These are phyloP conservation scores for Picochlorum sp. DNA, from an alignment of 139 green algal genomes.

Conservation along the genomic window DNA sequence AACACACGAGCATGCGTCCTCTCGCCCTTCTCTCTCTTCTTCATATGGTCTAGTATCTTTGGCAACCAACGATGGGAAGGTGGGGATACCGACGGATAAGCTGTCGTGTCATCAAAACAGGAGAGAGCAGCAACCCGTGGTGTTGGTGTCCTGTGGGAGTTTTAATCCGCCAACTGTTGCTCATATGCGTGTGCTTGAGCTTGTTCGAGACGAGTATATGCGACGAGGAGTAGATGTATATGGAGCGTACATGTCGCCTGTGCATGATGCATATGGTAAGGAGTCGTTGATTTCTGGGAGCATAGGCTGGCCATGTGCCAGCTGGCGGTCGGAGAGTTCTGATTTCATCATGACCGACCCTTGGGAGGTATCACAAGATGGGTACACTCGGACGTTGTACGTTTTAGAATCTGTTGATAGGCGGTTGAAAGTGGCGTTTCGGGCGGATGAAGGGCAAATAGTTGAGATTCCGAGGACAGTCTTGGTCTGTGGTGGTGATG, in stretches of 20 bases:
- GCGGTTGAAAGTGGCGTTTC: constrained; percentile 12
- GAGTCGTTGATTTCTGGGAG: constrained; percentile 35
- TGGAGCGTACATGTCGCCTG: constrained; percentile 71
- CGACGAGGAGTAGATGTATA: constrained; percentile 49
- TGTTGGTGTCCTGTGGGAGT: constrained; percentile 73
- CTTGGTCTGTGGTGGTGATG: constrained; percentile 32
- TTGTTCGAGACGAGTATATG: constrained; percentile 39
- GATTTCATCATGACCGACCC: constrained; percentile 58
- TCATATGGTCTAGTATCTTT: neutral
- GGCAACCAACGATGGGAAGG: neutral
- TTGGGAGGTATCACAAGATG: constrained; percentile 61
- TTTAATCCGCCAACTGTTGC: constrained; percentile 81
- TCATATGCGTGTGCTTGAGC: constrained; percentile 80
- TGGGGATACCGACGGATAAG: constrained; percentile 26
- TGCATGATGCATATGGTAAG: constrained; percentile 74
- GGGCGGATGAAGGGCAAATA: neutral
- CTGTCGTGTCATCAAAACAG: constrained; percentile 25
- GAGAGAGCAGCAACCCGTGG: constrained; percentile 32
- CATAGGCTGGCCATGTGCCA: constrained; percentile 66
- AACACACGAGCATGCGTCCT: neutral
- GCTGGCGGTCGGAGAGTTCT: constrained; percentile 28
- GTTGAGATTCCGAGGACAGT: constrained; percentile 15
- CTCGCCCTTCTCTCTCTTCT: neutral
- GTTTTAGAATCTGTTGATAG: constrained; percentile 47
- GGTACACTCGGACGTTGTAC: constrained; percentile 56